A percentile compares a stretch with the other conserved stretches of the same genome.
Evolutionary conservation across 2,329 filamentous ascomycete species (phyloP).

Genomic region (Myriosclerotinia duriaeana): DNA sequence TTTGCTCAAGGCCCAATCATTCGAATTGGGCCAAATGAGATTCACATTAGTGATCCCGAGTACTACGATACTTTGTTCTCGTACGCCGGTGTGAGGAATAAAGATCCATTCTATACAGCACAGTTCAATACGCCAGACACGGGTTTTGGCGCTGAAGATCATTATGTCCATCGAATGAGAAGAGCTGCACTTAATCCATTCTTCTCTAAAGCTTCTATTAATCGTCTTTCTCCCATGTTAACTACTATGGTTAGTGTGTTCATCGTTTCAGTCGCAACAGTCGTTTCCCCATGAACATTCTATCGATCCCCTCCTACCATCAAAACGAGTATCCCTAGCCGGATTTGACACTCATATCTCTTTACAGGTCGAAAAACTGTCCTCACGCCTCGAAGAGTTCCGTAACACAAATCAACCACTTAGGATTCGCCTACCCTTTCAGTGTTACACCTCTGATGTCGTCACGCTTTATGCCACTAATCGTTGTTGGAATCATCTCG

Average conservation of each 20-base stretch:
- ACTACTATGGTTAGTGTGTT: constrained; percentile 22
- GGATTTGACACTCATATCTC: background rate
- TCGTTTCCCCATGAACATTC: background rate
- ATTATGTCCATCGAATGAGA: constrained; percentile 32
- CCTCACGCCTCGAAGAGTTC: constrained; percentile 29
- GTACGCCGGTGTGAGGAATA: constrained; percentile 23
- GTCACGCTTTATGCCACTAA: constrained; percentile 21
- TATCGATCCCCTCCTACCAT: too few relatives aligned
- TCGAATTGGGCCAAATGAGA: constrained; percentile 30
- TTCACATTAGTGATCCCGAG: constrained; percentile 27
- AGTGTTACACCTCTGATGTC: constrained; percentile 35
- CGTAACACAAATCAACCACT: constrained; percentile 25
- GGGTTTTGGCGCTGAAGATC: constrained; percentile 31
- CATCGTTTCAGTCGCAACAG: background rate
- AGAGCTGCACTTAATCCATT: constrained; percentile 34
- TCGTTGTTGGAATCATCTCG: constrained; percentile 13
- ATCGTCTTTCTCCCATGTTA: constrained; percentile 31
- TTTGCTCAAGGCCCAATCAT: constrained; percentile 28
- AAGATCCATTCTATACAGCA: constrained; percentile 27
- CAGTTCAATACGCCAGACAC: constrained; percentile 21
- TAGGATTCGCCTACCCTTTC: constrained; percentile 28
- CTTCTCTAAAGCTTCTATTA: constrained; percentile 31
- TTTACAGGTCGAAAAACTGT: constrained; percentile 29
- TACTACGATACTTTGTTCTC: constrained; percentile 34
- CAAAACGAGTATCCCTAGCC: background rate